These are phyloP conservation scores for Claviceps quebecensis DNA, from an alignment of 2,329 filamentous ascomycete species.

Conservation along the genomic window DNA sequence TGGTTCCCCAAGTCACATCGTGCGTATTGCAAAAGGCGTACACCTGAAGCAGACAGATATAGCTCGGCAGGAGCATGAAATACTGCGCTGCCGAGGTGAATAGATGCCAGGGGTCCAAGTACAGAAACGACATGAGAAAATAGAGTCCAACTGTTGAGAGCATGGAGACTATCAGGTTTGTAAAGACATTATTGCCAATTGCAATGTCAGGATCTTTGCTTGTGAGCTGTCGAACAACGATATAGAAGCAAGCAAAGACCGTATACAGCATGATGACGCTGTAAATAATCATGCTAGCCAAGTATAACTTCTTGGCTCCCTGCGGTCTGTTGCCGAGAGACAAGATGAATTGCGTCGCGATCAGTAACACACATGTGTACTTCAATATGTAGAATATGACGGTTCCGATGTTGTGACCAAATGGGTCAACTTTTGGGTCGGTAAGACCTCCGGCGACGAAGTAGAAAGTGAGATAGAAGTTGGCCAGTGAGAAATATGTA, in stretches of 20 bases:
- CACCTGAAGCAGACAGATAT: constrained; percentile 94
- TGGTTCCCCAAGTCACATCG: constrained; percentile 97
- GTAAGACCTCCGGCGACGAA: constrained; percentile 87
- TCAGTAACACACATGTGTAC: constrained; percentile 75
- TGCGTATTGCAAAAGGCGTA: constrained; percentile 99
- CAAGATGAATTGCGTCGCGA: constrained; percentile 89
- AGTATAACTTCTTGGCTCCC: constrained; percentile 81
- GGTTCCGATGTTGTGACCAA: constrained; percentile 71
- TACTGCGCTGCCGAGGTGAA: constrained; percentile 85
- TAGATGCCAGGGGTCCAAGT: constrained; percentile 98
- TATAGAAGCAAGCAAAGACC: constrained; percentile 75
- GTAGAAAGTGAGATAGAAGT: constrained; percentile 98
- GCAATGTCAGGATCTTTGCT: constrained; percentile 31
- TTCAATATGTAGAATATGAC: constrained; percentile 78
- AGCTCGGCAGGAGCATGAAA: constrained; percentile 79
- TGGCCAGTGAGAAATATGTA: constrained; percentile 95
- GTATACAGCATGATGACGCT: constrained; percentile 92
- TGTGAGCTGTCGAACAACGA: constrained; percentile 69
- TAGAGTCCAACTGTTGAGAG: constrained; percentile 83
- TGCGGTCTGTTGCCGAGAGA: constrained; percentile 94
- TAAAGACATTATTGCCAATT: constrained; percentile 81
- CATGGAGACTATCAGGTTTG: constrained; percentile 85
- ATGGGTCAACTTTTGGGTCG: constrained; percentile 70
- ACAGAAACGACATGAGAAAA: constrained; percentile 91
- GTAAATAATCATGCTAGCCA: constrained; percentile 81